Percentiles rank a stretch among this genome's conserved stretches.
These are phyloP conservation scores for Cyclotella kingstonii DNA, from an alignment of 108 stramenopile genomes.

Conservation along the genomic window DNA sequence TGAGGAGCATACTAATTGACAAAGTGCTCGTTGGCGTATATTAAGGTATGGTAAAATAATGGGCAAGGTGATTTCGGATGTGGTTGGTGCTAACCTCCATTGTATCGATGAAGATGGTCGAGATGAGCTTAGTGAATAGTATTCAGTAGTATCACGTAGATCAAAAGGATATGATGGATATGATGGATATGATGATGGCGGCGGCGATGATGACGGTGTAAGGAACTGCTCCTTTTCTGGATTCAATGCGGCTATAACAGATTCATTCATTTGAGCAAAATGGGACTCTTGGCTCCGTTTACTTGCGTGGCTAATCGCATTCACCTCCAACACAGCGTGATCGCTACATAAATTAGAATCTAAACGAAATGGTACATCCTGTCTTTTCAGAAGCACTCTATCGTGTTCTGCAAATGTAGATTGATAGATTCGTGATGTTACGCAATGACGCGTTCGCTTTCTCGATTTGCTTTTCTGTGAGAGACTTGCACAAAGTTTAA, in stretches of 20 bases:
- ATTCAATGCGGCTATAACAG: too few species aligned
- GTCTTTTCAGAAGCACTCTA: slow-evolving; percentile 43
- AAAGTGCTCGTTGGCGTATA: slow-evolving; percentile 44
- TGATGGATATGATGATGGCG: background rate
- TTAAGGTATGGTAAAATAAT: slow-evolving; percentile 53
- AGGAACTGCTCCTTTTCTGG: too few species aligned
- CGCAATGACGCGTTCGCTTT: slow-evolving; percentile 5
- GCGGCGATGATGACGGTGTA: too few species aligned
- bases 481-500: too few species aligned
- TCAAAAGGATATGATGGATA: background rate
- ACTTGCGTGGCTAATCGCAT: too few species aligned
- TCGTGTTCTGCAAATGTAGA: slow-evolving; percentile 66
- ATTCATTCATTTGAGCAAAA: too few species aligned
- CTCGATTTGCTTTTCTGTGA: too few species aligned
- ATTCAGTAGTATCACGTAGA: background rate
- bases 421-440: slow-evolving; percentile 44
- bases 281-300: too few species aligned
- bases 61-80: slow-evolving; percentile 54
- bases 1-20: slow-evolving; percentile 45
- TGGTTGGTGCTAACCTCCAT: slow-evolving; percentile 37
- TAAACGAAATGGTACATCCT: slow-evolving; percentile 21
- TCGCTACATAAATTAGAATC: slow-evolving; percentile 2
- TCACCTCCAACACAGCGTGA: background rate
- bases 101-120: background rate
- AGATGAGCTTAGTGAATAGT: background rate